Percentiles rank a stretch among this genome's conserved stretches.
phyloP scores from a whole-genome alignment of 495 filamentous ascomycete genomes.

The Neurospora sp. region DNA sequence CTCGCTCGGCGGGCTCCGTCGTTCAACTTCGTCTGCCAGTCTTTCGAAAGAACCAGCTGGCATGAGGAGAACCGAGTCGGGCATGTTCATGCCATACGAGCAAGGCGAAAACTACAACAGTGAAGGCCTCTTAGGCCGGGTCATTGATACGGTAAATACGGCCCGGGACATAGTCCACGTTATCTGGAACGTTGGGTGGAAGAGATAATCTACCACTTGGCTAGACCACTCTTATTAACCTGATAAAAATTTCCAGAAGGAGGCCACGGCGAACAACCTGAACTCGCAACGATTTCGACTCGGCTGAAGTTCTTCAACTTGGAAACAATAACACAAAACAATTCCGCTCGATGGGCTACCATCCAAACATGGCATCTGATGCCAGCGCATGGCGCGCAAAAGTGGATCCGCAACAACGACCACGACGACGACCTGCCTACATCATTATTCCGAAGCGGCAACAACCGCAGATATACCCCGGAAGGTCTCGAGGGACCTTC shows the following conservation, averaged over 20 bases:
- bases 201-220: constrained; percentile 40
- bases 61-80: constrained; percentile 63
- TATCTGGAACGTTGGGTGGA: constrained; percentile 97
- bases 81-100: constrained; percentile 81
- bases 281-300: constrained; percentile 20
- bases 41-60: constrained; percentile 36
- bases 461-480: not conserved
- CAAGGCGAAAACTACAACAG: constrained; percentile 52
- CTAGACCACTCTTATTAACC: constrained; percentile 26
- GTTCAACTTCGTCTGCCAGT: constrained; percentile 26
- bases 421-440: not conserved
- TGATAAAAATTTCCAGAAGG: constrained; percentile 22
- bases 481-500: not conserved
- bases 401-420: not conserved
- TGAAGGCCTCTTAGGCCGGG: constrained; percentile 59
- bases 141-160: constrained; percentile 93
- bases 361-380: constrained; percentile 2
- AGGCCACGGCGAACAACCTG: constrained; percentile 10
- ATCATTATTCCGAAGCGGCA: not conserved
- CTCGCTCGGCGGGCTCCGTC: constrained; percentile 17
- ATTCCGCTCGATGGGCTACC: not conserved
- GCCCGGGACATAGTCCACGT: constrained; percentile 93
- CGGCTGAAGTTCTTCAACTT: constrained; percentile 11
- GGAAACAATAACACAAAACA: constrained; percentile 17
- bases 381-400: not conserved